Percentiles rank a stretch among this genome's conserved stretches.
Conservation (phyloP, 1,284 basidiomycete species). For the Meira nashicola region DNA sequence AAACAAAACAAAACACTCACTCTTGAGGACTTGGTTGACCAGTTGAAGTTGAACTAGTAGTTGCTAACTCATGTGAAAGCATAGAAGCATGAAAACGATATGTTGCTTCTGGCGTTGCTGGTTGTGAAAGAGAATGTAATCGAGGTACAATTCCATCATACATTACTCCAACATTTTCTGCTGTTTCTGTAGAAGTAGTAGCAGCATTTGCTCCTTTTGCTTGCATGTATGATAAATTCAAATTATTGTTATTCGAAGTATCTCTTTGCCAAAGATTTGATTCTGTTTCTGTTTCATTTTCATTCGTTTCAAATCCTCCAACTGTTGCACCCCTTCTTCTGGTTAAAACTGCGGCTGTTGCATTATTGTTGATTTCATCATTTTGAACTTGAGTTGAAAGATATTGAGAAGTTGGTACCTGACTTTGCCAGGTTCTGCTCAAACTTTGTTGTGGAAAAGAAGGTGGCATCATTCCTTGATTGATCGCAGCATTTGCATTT, state of each 20-base stretch:
- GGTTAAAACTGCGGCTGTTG: no score
- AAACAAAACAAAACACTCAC: no score
- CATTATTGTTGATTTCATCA: no score
- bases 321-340: no score
- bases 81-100: conserved; percentile 4
- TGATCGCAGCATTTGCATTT: background rate
- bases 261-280: no score
- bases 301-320: no score
- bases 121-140: conserved; percentile 1
- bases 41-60: background rate
- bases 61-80: conserved; percentile 1
- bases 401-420: background rate
- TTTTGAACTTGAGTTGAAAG: background rate
- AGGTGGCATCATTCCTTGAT: background rate
- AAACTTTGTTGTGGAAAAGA: background rate
- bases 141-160: background rate
- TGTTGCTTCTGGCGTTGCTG: conserved; percentile 4
- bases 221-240: no score
- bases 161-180: background rate
- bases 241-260: no score
- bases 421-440: background rate
- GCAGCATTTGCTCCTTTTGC: no score
- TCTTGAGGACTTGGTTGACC: no score
- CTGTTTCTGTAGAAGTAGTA: no score
- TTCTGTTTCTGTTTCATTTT: no score